Evolutionary conservation across 495 filamentous ascomycete genomes (phyloP).

Genomic region (Penicillium cosmopolitanum): DNA sequence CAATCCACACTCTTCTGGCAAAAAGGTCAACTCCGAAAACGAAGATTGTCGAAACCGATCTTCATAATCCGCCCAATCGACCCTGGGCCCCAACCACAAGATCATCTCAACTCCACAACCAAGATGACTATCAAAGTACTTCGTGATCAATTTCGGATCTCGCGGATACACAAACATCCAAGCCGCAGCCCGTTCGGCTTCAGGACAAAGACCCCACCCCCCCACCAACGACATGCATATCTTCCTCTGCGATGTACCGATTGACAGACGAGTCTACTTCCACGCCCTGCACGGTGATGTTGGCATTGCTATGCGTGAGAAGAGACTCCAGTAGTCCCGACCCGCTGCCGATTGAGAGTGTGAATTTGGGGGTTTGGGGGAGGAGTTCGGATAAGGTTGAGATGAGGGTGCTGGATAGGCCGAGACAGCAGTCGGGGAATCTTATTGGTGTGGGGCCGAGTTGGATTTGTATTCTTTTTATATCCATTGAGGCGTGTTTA

Average conservation of each 20-base stretch:
- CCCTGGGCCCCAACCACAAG: constrained; percentile 55
- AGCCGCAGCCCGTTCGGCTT: constrained; percentile 40
- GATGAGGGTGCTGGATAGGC: constrained; percentile 48
- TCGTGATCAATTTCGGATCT: constrained; percentile 45
- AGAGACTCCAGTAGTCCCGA: constrained; percentile 57
- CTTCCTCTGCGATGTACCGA: constrained; percentile 46
- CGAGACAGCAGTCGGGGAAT: constrained; percentile 52
- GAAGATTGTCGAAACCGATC: constrained; percentile 24
- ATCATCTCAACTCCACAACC: constrained; percentile 35
- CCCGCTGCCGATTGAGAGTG: constrained; percentile 58
- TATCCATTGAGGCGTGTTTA: neutral
- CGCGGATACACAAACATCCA: constrained; percentile 64
- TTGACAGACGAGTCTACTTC: constrained; percentile 51
- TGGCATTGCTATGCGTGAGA: constrained; percentile 30
- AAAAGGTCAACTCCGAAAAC: constrained; percentile 27
- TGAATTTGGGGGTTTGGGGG: constrained; percentile 42
- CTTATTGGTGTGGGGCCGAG: constrained; percentile 29
- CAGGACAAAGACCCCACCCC: constrained; percentile 44
- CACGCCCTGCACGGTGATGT: constrained; percentile 44
- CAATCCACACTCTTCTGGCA: constrained; percentile 31
- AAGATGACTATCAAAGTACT: constrained; percentile 42
- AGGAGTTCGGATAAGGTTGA: constrained; percentile 38
- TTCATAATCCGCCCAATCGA: constrained; percentile 53
- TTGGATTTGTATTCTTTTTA: neutral
- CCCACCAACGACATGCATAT: constrained; percentile 46